These are phyloP conservation scores for Hebeloma cylindrosporum DNA, from an alignment of 768 basidiomycete species.

Conservation along the genomic window DNA sequence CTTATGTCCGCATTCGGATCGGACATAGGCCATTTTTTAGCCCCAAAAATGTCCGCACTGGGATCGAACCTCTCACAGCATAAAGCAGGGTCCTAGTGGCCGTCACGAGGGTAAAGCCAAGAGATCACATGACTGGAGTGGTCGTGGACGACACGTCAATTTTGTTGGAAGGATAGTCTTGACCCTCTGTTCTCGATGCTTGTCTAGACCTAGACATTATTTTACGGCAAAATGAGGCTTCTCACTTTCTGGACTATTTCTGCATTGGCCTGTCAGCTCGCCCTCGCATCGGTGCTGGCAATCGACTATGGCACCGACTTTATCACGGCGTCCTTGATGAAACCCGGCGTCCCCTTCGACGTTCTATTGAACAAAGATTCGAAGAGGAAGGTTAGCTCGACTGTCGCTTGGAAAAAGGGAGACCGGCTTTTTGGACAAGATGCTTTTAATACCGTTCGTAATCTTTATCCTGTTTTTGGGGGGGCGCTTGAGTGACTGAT, in stretches of 20 bases:
- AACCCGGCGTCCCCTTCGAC: constrained; percentile 93
- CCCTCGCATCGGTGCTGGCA: constrained; percentile 80
- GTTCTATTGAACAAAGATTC: constrained; percentile 96
- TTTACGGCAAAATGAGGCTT: constrained; percentile 37
- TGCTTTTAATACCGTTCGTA: constrained; percentile 81
- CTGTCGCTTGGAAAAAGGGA: constrained; percentile 88
- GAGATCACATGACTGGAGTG: no score
- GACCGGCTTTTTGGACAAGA: constrained; percentile 90
- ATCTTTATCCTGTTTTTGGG: neutral
- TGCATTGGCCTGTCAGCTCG: constrained; percentile 35
- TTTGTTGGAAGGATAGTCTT: no score
- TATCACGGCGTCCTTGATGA: constrained; percentile 95
- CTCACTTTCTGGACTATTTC: constrained; percentile 39
- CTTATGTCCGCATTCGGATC: no score
- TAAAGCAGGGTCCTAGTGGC: no score
- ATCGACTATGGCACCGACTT: constrained; percentile 99
- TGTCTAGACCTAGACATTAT: constrained; percentile 20
- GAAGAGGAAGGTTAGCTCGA: constrained; percentile 90
- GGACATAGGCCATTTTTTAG: no score
- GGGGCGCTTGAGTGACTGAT: constrained; percentile 9
- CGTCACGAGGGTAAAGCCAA: no score
- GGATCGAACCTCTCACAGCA: no score
- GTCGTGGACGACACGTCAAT: no score
- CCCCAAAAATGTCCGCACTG: no score
- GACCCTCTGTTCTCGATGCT: constrained; percentile 21